Evolutionary conservation across 2,329 filamentous ascomycete genomes (phyloP).

Genomic region (Alternaria triticina): DNA sequence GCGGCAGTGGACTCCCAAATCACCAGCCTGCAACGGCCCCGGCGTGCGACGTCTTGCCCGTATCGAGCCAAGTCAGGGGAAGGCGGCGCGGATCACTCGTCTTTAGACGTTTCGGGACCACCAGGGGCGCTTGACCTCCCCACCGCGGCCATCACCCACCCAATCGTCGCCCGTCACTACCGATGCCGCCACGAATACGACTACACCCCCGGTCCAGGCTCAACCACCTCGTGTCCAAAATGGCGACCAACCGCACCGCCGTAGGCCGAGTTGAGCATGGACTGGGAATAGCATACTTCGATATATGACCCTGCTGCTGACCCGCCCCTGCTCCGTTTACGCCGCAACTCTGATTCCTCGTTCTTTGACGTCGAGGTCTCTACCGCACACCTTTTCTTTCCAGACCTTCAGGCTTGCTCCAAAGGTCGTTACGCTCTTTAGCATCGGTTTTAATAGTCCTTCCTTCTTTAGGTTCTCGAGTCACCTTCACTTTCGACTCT

Average conservation of each 20-base stretch:
- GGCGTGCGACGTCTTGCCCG: slow-evolving; percentile 4
- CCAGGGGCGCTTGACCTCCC: slow-evolving; percentile 22
- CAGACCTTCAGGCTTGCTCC: slow-evolving; percentile 39
- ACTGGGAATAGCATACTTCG: slow-evolving; percentile 27
- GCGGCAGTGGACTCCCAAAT: slow-evolving; percentile 5
- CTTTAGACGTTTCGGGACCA: slow-evolving; percentile 27
- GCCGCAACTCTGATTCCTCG: slow-evolving; percentile 40
- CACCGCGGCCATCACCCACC: slow-evolving; percentile 14
- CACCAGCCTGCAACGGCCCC: background rate
- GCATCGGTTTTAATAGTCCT: slow-evolving; percentile 18
- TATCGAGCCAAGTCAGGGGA: slow-evolving; percentile 37
- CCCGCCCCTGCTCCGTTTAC: slow-evolving; percentile 32
- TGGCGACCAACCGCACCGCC: slow-evolving; percentile 18
- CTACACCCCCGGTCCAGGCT: slow-evolving; percentile 23
- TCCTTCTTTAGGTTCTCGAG: slow-evolving; percentile 12
- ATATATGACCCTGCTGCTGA: slow-evolving; percentile 40
- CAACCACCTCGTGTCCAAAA: slow-evolving; percentile 32
- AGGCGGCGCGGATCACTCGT: slow-evolving; percentile 24
- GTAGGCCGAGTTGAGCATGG: slow-evolving; percentile 26
- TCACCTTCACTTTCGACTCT: slow-evolving; percentile 17
- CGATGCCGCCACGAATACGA: slow-evolving; percentile 19
- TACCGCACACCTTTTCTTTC: slow-evolving; percentile 24
- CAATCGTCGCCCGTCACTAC: slow-evolving; percentile 21
- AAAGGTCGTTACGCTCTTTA: slow-evolving; percentile 46
- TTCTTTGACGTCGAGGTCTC: slow-evolving; percentile 38